Base-by-base conservation (phyloP, 2,329 filamentous ascomycete genomes). In the Allantophomopsis cytisporea region DNA sequence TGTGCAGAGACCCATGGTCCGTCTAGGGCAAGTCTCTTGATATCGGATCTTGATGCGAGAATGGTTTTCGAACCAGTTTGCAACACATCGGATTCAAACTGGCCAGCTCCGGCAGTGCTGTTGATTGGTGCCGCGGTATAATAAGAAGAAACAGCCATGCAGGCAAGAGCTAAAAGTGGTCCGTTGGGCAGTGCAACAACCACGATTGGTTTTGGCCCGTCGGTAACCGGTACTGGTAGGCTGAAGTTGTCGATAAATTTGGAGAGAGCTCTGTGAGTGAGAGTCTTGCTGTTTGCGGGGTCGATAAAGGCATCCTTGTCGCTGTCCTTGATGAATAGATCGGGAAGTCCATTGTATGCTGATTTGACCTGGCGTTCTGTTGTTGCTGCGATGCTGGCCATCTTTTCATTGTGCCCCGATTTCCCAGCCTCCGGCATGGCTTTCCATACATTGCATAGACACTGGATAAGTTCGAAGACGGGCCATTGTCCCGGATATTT, bases 171-270 rank as follows among this genome's bases (percentile, higher is more conserved):
- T n/a, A 73, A 56, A 2, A 71, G 52, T 10, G 66, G 66, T 3
- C 70, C 69, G 45, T 73, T 74, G 1, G 68, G 68, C 5, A 74
- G 49, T 2, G 68, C 64, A 35, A 73, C 62, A 20, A 64, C 68
- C 8, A 71, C 59, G 11, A 66, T 56, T 2, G 65, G 64, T 44
- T 66, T 66, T 10, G 38, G 35, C 2, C 28, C 34, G 2, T 38
- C 41, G 7, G 43, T 38, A 21, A 41, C 39, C 2, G 35, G 13
- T 1, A 50, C 37, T 5, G 58, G 53, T 2, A 65, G 48, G 2
- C 43, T 41, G 37, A 66, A 63, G 10, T 45, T 47, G 15, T 42
- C 39, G 16, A 62, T 51, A 37, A 61, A 61, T 2, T 47, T 42
- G 10, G 46, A 44, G 4, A 65, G 47, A 1, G 49, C 52, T 12